A percentile compares a stretch with the other conserved stretches of the same genome.
phyloP scores from a whole-genome alignment of 768 basidiomycete species.

The Lentinula raphanica region DNA sequence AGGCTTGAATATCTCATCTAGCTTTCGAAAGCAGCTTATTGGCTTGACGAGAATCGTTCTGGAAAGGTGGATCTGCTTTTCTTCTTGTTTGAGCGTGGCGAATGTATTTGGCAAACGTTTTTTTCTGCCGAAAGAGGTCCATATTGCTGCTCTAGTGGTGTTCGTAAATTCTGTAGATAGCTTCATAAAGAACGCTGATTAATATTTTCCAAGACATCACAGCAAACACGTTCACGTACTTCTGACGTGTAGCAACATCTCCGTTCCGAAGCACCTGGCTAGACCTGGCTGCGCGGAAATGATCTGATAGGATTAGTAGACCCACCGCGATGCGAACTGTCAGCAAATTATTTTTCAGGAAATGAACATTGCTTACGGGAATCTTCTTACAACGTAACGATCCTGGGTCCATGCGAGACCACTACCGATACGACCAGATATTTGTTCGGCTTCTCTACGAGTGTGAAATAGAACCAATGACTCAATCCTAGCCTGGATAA shows the following conservation, averaged over 20 bases:
- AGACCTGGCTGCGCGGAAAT: slow-evolving; percentile 20
- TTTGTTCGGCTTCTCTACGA: slow-evolving; percentile 59
- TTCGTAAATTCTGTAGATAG: slow-evolving; percentile 37
- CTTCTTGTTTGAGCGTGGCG: background rate
- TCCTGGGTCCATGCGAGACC: slow-evolving; percentile 64
- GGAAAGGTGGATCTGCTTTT: background rate
- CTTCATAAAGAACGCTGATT: too few relatives aligned
- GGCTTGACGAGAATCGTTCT: slow-evolving; percentile 26
- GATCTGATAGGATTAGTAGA: slow-evolving; percentile 37
- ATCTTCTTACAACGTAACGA: slow-evolving; percentile 57
- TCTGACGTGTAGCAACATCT: slow-evolving; percentile 42
- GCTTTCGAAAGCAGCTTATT: slow-evolving; percentile 22
- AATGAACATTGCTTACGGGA: slow-evolving; percentile 41
- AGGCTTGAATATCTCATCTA: slow-evolving; percentile 29
- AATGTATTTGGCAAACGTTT: slow-evolving; percentile 23
- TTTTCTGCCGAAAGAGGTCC: slow-evolving; percentile 21
- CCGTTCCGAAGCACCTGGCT: slow-evolving; percentile 16
- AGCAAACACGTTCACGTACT: too few relatives aligned
- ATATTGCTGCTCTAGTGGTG: slow-evolving; percentile 33
- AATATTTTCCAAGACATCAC: too few relatives aligned
- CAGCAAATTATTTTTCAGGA: too few relatives aligned
- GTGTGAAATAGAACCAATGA: slow-evolving; percentile 55
- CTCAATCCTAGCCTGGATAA: slow-evolving; percentile 74
- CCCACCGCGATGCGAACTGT: too few relatives aligned
- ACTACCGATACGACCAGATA: slow-evolving; percentile 37